These are phyloP conservation scores for Botryotinia calthae DNA, from an alignment of 2,329 filamentous ascomycete species.

Conservation along the genomic window DNA sequence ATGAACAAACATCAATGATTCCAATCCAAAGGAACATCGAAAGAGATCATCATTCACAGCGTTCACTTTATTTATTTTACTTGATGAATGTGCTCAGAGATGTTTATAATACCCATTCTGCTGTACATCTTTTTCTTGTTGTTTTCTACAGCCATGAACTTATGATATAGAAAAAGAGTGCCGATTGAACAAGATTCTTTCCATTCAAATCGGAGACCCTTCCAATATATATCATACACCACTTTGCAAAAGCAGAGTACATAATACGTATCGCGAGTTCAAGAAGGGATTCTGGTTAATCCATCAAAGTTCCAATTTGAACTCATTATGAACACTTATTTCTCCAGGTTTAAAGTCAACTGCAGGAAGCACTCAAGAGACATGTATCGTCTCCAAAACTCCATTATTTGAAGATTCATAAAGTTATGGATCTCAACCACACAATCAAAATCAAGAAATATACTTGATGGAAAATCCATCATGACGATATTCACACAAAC, in stretches of 20 bases:
- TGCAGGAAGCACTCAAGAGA: not conserved
- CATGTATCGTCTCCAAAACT: not conserved
- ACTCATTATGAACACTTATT: not conserved
- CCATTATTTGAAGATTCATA: not conserved
- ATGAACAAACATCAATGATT: not conserved
- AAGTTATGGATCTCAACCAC: not conserved
- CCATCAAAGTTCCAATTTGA: too few species aligned
- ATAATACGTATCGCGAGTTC: not conserved
- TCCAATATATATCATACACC: not conserved
- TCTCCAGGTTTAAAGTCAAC: not conserved
- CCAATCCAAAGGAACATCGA: not conserved
- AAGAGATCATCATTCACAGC: not conserved
- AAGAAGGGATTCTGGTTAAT: not conserved
- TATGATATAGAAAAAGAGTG: not conserved
- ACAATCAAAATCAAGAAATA: not conserved
- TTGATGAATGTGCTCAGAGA: too few species aligned
- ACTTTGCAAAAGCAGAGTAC: not conserved
- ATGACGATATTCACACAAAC: not conserved
- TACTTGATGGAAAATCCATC: not conserved
- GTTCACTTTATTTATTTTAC: not conserved
- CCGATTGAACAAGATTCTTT: not conserved
- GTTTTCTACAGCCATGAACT: not conserved
- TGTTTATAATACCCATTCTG: not conserved
- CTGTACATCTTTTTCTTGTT: too few species aligned
- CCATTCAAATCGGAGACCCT: not conserved